Evolutionary conservation across 352 stramenopile genomes (phyloP).

Genomic region (Globisporangium iwayamae): DNA sequence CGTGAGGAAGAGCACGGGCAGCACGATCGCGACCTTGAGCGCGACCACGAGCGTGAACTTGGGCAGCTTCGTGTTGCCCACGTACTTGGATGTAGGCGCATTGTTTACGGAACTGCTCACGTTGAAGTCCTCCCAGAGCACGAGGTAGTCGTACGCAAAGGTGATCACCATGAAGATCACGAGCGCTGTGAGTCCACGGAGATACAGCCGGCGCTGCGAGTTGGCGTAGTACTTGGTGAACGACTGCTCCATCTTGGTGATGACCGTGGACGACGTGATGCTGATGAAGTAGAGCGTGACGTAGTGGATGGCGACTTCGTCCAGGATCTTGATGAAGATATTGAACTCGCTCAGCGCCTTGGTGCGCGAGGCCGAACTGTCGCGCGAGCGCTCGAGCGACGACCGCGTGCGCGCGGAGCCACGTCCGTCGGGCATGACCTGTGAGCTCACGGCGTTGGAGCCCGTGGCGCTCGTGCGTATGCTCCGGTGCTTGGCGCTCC

Average conservation of each 20-base stretch:
- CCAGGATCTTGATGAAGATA: conserved; percentile 78
- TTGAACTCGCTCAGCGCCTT: conserved; percentile 70
- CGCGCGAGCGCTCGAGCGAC: conserved; percentile 35
- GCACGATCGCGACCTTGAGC: conserved; percentile 58
- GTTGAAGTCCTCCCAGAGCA: conserved; percentile 50
- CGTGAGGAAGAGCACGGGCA: conserved; percentile 59
- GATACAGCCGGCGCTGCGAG: conserved; percentile 56
- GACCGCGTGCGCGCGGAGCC: conserved; percentile 23
- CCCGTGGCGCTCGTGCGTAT: conserved; percentile 22
- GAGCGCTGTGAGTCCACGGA: conserved; percentile 50
- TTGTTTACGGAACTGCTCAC: conserved; percentile 39
- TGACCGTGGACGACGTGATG: conserved; percentile 60
- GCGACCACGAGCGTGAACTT: conserved; percentile 69
- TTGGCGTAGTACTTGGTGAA: conserved; percentile 81
- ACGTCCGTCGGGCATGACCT: conserved; percentile 34
- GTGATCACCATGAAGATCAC: conserved; percentile 71
- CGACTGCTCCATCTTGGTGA: conserved; percentile 74
- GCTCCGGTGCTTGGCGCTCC: conserved; percentile 19
- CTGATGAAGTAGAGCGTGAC: conserved; percentile 83
- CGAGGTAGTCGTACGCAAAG: conserved; percentile 73
- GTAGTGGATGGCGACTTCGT: conserved; percentile 77
- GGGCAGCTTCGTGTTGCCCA: conserved; percentile 34
- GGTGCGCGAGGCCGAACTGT: conserved; percentile 47
- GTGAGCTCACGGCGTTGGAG: conserved; percentile 24
- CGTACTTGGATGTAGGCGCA: conserved; percentile 19